Base-by-base conservation (phyloP, 768 basidiomycete species). In the Kwoniella bestiolae region DNA sequence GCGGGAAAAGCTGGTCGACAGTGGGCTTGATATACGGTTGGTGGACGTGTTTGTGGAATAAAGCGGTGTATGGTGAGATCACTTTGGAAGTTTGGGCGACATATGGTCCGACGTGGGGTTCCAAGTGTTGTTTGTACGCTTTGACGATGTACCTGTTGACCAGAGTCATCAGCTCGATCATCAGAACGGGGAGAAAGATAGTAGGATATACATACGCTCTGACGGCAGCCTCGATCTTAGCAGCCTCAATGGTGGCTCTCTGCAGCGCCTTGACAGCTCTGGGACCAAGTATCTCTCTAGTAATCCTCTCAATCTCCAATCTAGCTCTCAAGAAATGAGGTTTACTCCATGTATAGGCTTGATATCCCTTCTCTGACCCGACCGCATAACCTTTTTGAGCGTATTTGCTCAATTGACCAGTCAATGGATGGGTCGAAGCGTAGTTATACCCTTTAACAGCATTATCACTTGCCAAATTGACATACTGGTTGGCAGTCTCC, bases 91-190 rank as follows among this genome's bases (percentile, higher is more conserved):
- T 65, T 45, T 67, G 66, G 44, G 58, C 51, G 50, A 72, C 56
- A 38, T 74, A 69, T 3, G 73, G 69, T n/a, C 73, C 68, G 57
- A 80, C 56, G 56, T 77, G 65, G 14, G 76, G 76, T 25, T 76
- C 71, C 3, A 78, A 67, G 58, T 78, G 68, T 28, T 58, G 51
- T 12, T 58, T 55, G 65, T 77, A 79, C 8, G 68, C 47, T 23
- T 63, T 38, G 25, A 56, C 49, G 21, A 74, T 38, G 29, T 12
- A 58, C n/a, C 56, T 57, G 16, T 44, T 18, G 23, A 28, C 5
- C 8, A 32, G 29, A 60, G 46, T 32, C 29, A 49, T 51, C 26
- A 45, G 5, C 8, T 11, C 34, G 23, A 41, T 21, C 53, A 32
- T 32, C 7, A 46, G 16, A 12, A 44, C 38, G 38, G 18, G 12